Evolutionary conservation across 1,284 basidiomycete genomes (phyloP), one percentile per base, ranked within the genome.

Genomic region (Pisolithus thermaeus): DNA sequence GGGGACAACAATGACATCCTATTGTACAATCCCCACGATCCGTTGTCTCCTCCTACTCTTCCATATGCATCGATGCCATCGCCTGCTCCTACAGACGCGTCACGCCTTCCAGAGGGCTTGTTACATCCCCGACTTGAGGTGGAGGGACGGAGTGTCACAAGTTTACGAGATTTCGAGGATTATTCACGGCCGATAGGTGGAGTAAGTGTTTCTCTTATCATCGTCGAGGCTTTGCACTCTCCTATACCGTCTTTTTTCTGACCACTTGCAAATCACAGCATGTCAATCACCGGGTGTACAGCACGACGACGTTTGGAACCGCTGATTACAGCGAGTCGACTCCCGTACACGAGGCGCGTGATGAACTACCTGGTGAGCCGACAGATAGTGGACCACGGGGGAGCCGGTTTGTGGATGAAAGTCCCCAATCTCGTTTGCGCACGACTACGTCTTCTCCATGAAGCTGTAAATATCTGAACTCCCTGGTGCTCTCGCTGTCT

Each of bases 101-200:
- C 65, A 7, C 61, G 57, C 38, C 55, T 56, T 30, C 61, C 56
- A 2, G 73, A 74, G 20, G 73, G 73, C 16, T 62, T 75, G 39
- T 62, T 75, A 30, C 69, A 75, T 46, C 73, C 73, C 4, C 59
- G 63, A 4, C 53, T 69, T 38, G 57, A 48, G 28, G 56, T 52
- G 0, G 67, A 66, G 12, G 70, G 69, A 47, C 51, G 49, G 49
- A 74, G 73, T 41, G 59, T 63, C 14, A 62, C 67, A 20, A 75
- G 74, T 54, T 59, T 75, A 53, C 58, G 66, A 50, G 73, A 75
- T 54, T 72, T 75, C 47, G 66, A 73, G 55, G 73, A 75, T 48
- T 75, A 75, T 50, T 73, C 73, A 8, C 62, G 73, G 46, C 73
- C 73, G 2, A 74, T 75, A 23, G 69, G 66, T 35, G 73, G 69